Evolutionary conservation across 2,329 filamentous ascomycete species (phyloP).

Genomic region (Sporothrix schenckii): DNA sequence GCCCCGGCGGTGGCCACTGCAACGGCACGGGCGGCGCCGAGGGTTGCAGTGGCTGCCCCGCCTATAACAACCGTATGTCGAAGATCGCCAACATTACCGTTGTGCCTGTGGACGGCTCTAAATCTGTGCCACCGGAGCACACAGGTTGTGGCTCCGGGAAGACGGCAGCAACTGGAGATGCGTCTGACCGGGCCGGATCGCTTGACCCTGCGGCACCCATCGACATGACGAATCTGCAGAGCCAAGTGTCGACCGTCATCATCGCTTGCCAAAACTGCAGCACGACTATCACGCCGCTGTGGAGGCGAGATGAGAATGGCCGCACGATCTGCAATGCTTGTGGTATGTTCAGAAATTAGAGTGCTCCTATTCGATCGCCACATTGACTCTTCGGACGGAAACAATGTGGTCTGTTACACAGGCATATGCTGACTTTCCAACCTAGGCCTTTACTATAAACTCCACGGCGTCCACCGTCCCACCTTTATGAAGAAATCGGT

Average conservation of each 20-base stretch:
- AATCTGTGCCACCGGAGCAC: neutral
- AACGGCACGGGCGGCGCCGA: slow-evolving; percentile 96
- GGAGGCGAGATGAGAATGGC: slow-evolving; percentile 90
- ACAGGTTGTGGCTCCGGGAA: slow-evolving; percentile 6
- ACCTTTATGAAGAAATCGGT: slow-evolving; percentile 99
- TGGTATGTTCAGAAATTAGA: slow-evolving; percentile 61
- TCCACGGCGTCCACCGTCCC: slow-evolving; percentile 89
- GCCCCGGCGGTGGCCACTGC: slow-evolving; percentile 90
- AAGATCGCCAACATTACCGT: slow-evolving; percentile 77
- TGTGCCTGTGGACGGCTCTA: slow-evolving; percentile 44
- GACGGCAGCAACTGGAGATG: neutral
- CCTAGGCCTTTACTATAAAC: slow-evolving; percentile 88
- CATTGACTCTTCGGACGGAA: neutral
- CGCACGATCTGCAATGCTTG: slow-evolving; percentile 99
- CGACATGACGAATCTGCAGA: slow-evolving; percentile 54
- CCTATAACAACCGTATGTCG: slow-evolving; percentile 94
- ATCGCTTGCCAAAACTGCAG: slow-evolving; percentile 97
- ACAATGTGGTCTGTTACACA: neutral
- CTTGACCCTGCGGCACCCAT: slow-evolving; percentile 50
- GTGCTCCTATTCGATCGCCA: neutral
- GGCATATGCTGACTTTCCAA: slow-evolving; percentile 33
- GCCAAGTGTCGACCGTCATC: slow-evolving; percentile 63
- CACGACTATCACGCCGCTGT: slow-evolving; percentile 93
- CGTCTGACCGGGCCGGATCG: neutral
- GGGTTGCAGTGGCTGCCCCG: slow-evolving; percentile 92